phyloP scores from a whole-genome alignment of 371 early-diverging fungal genomes.

The Amoeboaphelidium occidentale region DNA sequence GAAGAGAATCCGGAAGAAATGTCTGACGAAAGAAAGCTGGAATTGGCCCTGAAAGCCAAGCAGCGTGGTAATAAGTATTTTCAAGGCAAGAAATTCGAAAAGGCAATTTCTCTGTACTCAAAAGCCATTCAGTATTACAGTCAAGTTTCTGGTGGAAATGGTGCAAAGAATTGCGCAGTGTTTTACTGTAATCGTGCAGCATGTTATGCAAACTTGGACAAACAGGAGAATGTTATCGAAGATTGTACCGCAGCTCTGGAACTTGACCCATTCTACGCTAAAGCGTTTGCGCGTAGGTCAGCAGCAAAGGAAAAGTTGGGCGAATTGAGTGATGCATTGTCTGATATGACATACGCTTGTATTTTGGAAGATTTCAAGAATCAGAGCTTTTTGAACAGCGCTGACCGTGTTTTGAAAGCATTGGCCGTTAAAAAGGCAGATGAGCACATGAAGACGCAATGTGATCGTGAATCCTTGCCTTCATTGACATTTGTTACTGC shows the following conservation, averaged over 20 bases:
- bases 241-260: constrained; percentile 19
- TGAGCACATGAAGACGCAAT: constrained; percentile 31
- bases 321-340: constrained; percentile 43
- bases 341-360: constrained; percentile 73
- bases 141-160: no score
- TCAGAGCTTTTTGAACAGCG: constrained; percentile 42
- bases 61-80: background rate
- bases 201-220: constrained; percentile 4
- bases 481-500: constrained; percentile 70
- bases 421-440: constrained; percentile 47
- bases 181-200: background rate
- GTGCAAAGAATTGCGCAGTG: no score
- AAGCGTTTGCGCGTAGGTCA: constrained; percentile 20
- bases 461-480: constrained; percentile 23
- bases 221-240: constrained; percentile 33
- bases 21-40: background rate
- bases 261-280: constrained; percentile 15
- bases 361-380: constrained; percentile 80
- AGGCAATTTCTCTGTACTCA: background rate
- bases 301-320: constrained; percentile 23
- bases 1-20: no score
- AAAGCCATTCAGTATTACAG: no score
- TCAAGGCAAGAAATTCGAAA: background rate
- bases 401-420: constrained; percentile 68
- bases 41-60: background rate